phyloP scores from a whole-genome alignment of 257 asterid genomes.

The Solanum etuberosum region DNA sequence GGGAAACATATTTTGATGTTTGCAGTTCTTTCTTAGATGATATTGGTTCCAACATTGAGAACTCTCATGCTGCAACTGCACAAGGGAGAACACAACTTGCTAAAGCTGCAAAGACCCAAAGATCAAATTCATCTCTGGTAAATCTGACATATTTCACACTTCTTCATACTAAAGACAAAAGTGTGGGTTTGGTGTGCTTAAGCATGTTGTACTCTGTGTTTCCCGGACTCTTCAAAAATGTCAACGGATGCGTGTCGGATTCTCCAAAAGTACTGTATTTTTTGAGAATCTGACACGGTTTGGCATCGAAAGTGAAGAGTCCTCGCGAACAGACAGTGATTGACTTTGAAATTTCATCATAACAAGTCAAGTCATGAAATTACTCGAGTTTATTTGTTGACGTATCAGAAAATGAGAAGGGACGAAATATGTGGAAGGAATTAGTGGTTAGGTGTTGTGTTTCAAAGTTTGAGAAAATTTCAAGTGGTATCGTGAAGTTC shows the following conservation, averaged over 20 bases:
- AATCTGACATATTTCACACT: neutral
- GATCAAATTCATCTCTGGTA: conserved; percentile 87
- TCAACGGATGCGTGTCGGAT: neutral
- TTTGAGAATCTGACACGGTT: too few relatives aligned
- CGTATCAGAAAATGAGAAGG: neutral
- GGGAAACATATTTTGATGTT: neutral
- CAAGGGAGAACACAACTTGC: conserved; percentile 77
- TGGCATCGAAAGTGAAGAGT: neutral
- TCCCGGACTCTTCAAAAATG: neutral
- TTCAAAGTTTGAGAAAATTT: neutral
- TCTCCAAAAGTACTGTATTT: too few relatives aligned
- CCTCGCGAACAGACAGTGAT: neutral
- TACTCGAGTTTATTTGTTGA: neutral
- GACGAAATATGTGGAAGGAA: neutral
- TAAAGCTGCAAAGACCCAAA: conserved; percentile 85
- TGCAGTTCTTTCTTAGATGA: conserved; percentile 38
- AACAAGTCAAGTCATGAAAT: neutral
- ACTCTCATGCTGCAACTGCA: conserved; percentile 75
- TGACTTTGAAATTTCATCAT: neutral
- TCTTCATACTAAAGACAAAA: neutral
- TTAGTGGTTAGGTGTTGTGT: neutral
- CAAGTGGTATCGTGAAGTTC: neutral
- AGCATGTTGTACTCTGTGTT: neutral
- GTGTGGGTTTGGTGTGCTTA: neutral
- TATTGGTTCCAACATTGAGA: conserved; percentile 75